phyloP scores from a whole-genome alignment of 805 yeast species.

The Scheffersomyces stipitis region DNA sequence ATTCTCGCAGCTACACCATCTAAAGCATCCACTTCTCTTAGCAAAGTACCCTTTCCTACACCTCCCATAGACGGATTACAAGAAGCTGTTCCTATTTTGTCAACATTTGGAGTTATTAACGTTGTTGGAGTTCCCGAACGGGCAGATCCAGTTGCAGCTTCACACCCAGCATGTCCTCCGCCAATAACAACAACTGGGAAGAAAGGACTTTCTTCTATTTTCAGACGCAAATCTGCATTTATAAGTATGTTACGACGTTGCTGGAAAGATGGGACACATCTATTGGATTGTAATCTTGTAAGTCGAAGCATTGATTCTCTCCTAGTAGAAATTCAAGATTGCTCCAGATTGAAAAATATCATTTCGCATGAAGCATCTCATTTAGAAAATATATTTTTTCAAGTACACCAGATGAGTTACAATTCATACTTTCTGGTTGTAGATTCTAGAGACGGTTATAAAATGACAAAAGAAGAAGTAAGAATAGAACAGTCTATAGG shows the following conservation, averaged over 20 bases:
- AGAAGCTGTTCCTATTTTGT: constrained; percentile 88
- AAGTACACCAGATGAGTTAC: too few species aligned
- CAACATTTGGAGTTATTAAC: constrained; percentile 71
- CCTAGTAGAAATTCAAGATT: too few species aligned
- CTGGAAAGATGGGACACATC: too few species aligned
- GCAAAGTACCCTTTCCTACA: constrained; percentile 91
- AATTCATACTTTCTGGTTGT: too few species aligned
- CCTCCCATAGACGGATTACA: constrained; percentile 99
- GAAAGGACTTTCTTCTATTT: constrained; percentile 26
- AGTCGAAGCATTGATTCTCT: too few species aligned
- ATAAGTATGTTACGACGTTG: too few species aligned
- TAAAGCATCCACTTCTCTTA: constrained; percentile 92
- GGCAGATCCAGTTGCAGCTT: constrained; percentile 93
- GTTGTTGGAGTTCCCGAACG: constrained; percentile 72
- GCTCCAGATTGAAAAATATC: too few species aligned
- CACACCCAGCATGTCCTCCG: constrained; percentile 99
- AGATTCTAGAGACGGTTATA: too few species aligned
- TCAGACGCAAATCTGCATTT: constrained; percentile 34
- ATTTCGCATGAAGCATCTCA: too few species aligned
- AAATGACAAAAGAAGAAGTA: too few species aligned
- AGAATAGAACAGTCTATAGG: constrained; percentile 25
- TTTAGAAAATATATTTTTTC: too few species aligned
- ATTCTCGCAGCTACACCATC: constrained; percentile 88
- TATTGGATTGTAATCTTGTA: too few species aligned
- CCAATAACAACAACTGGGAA: constrained; percentile 86